These are phyloP conservation scores for Tulasnella sp. DNA, from an alignment of 768 basidiomycete genomes.

Conservation along the genomic window DNA sequence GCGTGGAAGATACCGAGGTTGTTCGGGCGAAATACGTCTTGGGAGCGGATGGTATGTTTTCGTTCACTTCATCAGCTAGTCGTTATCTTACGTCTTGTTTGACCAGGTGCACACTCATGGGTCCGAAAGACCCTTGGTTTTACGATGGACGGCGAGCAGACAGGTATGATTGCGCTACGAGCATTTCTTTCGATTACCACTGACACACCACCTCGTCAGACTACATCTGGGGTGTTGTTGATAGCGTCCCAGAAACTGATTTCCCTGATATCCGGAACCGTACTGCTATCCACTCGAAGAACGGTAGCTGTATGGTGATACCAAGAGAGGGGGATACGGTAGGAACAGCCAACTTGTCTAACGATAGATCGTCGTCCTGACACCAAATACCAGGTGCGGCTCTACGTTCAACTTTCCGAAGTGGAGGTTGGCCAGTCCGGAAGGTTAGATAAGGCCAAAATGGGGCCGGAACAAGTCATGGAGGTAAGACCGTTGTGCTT, in stretches of 20 bases:
- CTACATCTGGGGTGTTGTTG: slow-evolving; percentile 74
- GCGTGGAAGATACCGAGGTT: slow-evolving; percentile 34
- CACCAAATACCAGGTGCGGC: slow-evolving; percentile 41
- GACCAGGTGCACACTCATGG: slow-evolving; percentile 67
- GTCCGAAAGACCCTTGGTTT: slow-evolving; percentile 56
- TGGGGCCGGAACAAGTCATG: slow-evolving; percentile 41
- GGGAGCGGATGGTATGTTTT: slow-evolving; percentile 51
- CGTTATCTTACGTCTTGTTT: slow-evolving; percentile 23
- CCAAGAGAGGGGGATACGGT: slow-evolving; percentile 34
- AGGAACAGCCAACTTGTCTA: not conserved
- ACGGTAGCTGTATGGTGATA: slow-evolving; percentile 60
- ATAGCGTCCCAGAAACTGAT: slow-evolving; percentile 54
- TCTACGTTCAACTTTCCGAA: slow-evolving; percentile 58
- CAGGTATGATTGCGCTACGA: slow-evolving; percentile 23
- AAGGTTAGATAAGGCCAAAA: slow-evolving; percentile 43
- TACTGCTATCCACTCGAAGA: slow-evolving; percentile 52
- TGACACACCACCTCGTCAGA: slow-evolving; percentile 27
- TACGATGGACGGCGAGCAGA: slow-evolving; percentile 65
- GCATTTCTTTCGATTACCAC: not conserved
- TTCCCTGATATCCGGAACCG: slow-evolving; percentile 66
- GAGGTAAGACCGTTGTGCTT: slow-evolving; percentile 32
- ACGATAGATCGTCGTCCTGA: slow-evolving; percentile 25
- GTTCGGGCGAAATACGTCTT: slow-evolving; percentile 64
- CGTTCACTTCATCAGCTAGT: slow-evolving; percentile 21
- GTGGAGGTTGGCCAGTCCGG: slow-evolving; percentile 33